Evolutionary conservation across 2,329 filamentous ascomycete species (phyloP).

Genomic region (Aspergillus novofumigatus): DNA sequence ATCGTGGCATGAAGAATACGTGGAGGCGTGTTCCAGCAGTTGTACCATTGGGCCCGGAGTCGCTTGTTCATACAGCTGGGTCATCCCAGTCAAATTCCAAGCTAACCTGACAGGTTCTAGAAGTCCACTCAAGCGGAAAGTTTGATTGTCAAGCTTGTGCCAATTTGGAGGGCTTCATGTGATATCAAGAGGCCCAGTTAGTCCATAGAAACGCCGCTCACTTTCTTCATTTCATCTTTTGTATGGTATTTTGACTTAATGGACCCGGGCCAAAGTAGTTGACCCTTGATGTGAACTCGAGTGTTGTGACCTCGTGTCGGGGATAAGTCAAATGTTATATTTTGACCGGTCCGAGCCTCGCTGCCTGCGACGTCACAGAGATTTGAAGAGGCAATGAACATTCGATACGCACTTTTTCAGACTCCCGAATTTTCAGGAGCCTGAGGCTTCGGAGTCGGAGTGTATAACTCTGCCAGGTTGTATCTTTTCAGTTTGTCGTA

Average conservation of each 20-base stretch:
- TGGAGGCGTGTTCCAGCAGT: background rate
- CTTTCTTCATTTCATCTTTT: background rate
- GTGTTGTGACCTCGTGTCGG: background rate
- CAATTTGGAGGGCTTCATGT: background rate
- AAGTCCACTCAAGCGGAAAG: background rate
- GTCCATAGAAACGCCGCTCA: background rate
- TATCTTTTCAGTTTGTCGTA: slow-evolving; percentile 60
- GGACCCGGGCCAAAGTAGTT: background rate
- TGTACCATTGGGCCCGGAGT: background rate
- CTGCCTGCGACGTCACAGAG: background rate
- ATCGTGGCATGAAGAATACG: background rate
- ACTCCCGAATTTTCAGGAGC: slow-evolving; percentile 7
- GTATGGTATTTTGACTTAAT: background rate
- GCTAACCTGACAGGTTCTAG: background rate
- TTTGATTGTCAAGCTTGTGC: background rate
- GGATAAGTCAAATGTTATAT: too few relatives aligned
- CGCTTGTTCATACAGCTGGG: background rate
- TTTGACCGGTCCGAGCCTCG: background rate
- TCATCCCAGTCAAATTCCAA: background rate
- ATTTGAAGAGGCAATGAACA: background rate
- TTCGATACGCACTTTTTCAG: background rate
- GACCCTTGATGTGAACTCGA: background rate
- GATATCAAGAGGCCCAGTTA: background rate
- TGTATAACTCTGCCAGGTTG: slow-evolving; percentile 60
- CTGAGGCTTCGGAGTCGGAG: slow-evolving; percentile 38